Base-by-base conservation (phyloP, 495 filamentous ascomycete species). In the Penicillium canescens region DNA sequence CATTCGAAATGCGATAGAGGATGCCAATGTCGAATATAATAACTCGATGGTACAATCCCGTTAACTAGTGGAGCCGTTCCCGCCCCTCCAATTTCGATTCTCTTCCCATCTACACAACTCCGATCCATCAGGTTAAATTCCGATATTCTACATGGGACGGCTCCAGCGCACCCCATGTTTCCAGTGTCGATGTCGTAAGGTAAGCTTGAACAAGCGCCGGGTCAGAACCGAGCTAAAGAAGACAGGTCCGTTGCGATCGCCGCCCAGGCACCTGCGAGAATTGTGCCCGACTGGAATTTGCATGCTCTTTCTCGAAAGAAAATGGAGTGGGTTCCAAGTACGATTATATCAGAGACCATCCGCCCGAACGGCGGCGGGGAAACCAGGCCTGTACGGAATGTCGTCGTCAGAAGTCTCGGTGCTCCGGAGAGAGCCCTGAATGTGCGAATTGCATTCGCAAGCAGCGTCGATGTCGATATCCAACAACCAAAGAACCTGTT, bases 241-340 rank as follows among this genome's bases (percentile, higher is more conserved):
- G 18, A 7, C 20, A 60, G 58, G 58, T 60, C 11, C 49, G 58
- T 24, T 60, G 58, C 34, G 58, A 60, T 50, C 53, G 58, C n/a
- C 40, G 45, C 21, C 20, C 43, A 21, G 42, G 26, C 0, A 46
- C n/a, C 20, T 60, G 58, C 34, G 20, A 16, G 14, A 60, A 56
- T 41, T 60, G 58, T 39, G 58, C 52, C 34, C 58, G 58, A 2
- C 12, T 60, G 21, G 43, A 46, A 10, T 60, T 60, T 16, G 8
- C 36, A 6, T 60, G 58, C 42, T 60, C 58, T 1, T 60, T 56
- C 37, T 42, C 49, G 21, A 39, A 51, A 31, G 28, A 31, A 31
- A 10, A 5, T 10, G 28, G 6, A 26, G 16, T 21, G 14, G 3
- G 12, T 12, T 18, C 12, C 18, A 28, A 38, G 43, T 14, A 18